Percentiles rank a stretch among this genome's conserved stretches.
Evolutionary conservation across 2,329 filamentous ascomycete species (phyloP).

Genomic region (Curvularia sp.): DNA sequence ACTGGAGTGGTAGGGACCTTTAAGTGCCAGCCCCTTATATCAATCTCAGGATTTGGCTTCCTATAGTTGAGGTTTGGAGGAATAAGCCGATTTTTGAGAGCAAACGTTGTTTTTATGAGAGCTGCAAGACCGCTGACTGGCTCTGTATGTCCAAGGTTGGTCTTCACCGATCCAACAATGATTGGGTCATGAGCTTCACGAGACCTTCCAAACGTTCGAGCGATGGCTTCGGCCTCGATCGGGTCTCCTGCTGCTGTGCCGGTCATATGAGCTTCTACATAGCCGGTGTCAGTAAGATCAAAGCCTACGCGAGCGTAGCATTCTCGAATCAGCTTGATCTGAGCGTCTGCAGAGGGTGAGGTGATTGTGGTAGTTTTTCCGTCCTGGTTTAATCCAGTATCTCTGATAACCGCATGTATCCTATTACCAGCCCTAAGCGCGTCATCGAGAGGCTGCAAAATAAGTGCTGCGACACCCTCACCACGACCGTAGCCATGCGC

Average conservation of each 20-base stretch:
- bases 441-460: constrained; percentile 36
- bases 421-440: constrained; percentile 37
- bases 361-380: constrained; percentile 34
- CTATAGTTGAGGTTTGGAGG: constrained; percentile 17
- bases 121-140: constrained; percentile 26
- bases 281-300: no score
- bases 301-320: background rate
- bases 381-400: constrained; percentile 29
- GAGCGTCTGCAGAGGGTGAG: constrained; percentile 40
- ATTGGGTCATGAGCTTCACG: no score
- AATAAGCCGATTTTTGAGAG: constrained; percentile 46
- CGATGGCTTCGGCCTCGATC: background rate
- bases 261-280: background rate
- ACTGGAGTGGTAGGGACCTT: background rate
- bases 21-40: background rate
- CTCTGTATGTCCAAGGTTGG: constrained; percentile 42
- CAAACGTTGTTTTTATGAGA: constrained; percentile 33
- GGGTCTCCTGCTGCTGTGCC: background rate
- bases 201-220: no score
- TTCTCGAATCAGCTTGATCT: constrained; percentile 20
- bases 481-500: constrained; percentile 41
- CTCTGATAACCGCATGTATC: constrained; percentile 37
- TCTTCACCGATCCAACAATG: constrained; percentile 17
- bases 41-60: background rate
- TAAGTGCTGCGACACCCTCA: constrained; percentile 36